Base-by-base conservation (phyloP, 345 rosid species). In the Brassica nigra region DNA sequence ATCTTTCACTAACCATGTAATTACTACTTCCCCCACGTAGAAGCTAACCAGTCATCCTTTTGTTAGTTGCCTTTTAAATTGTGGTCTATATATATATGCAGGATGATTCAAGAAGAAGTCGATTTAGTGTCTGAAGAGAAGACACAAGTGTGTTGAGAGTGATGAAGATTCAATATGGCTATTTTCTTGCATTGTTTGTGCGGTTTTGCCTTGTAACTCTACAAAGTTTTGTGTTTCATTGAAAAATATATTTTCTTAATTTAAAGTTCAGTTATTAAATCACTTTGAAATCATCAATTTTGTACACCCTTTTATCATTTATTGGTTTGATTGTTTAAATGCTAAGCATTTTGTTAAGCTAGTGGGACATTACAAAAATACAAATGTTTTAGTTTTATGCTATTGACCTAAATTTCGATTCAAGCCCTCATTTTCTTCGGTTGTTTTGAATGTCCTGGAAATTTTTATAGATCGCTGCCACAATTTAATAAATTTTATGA, bases 1-100 rank as follows among this genome's bases (percentile, higher is more conserved):
- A 73, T 74, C 86, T 66, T 94, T 92, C 90, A 88, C 81, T 83
- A 90, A 92, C 81, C 96, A 89, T 82, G 98, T 91, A 88, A 87
- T 70, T 78, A 68, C 6, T 52, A 76, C 11, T 52, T 18, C 2
- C 49, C 49, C 62, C 62, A 0, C 11, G 16, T 42, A 30, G 15
- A 75, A 75, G 33, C 62, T 54, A 42, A 70, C 44, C 28, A 68
- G 64, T 57, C 33, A 5, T 65, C 65, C 47, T 65, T 8, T 49
- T 14, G 1, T 7, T 4, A 66, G 39, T 14, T 59, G 57, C 57
- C 27, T 52, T 75, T 2, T 1, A 11, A 47, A 33, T 61, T 15
- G 70, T 49, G 29, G 52, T 28, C 52, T 81, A 14, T 82, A 5
- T 80, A 5, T 65, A 63, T 77, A 9, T 31, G 85, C 93, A 94